Base-by-base conservation (phyloP, 345 rosid genomes). In the Abelmoschus esculentus region DNA sequence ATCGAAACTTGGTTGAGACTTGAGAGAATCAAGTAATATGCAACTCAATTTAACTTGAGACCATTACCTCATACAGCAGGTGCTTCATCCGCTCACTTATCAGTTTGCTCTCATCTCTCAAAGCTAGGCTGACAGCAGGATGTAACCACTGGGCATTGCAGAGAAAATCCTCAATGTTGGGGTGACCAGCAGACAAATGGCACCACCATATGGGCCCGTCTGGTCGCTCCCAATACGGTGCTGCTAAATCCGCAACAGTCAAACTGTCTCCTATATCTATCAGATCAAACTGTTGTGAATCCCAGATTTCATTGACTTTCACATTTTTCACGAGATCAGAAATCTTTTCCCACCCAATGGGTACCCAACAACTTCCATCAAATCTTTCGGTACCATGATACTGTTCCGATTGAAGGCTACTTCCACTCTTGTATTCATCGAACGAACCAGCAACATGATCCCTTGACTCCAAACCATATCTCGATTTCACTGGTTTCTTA, bases 131-230 rank as follows among this genome's bases (percentile, higher is more conserved):
- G 75, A 91, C 83, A 1, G 99, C 97, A 73, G 96, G 97, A 86
- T 95, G 99, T 73, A 95, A 76, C 99, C 97, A 95, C n/a, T 85
- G 87, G 75, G 96, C 93, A 76, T 60, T 79, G 32, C 26, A 84
- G 46, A 91, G 92, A 96, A 96, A 90, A 59, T 84, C 60, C 63
- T 83, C 83, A 19, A 91, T 86, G 52, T 70, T 70, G 11, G 87
- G 81, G 76, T 89, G 81, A 72, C 80, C 81, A 52, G 97, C 93
- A 62, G 78, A 66, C 65, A 91, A 69, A 78, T 91, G 97, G 49
- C 99, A 95, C 99, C 99, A 95, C 99, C 99, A 95, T 56, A 76
- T 71, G 0, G 97, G 96, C 15, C 99, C 99, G 0, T 82, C 96
- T 1, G 96, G 96, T 7, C 85, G 80, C 75, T 89, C 97, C 99